Percentiles rank a stretch among this genome's conserved stretches.
Conservation (phyloP, 129 eudicot genomes). For the Arctium lappa region DNA sequence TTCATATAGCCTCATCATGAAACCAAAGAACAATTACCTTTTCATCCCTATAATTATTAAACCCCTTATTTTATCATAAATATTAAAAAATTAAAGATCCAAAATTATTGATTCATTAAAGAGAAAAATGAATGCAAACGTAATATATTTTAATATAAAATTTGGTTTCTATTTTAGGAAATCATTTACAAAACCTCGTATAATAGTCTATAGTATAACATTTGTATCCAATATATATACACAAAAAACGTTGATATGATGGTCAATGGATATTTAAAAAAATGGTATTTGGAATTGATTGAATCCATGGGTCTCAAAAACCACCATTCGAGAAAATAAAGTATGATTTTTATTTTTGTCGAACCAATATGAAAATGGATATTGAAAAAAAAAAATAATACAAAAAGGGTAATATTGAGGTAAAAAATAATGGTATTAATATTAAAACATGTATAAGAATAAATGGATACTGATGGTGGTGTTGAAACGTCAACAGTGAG, state of each 20-base stretch:
- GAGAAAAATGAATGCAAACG: background rate
- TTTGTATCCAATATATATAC: no score
- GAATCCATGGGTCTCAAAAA: background rate
- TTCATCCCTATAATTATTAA: background rate
- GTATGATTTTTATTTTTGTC: background rate
- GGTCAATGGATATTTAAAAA: no score
- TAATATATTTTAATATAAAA: no score
- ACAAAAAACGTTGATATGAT: no score
- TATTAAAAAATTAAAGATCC: conserved; percentile 3
- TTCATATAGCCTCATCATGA: conserved; percentile 26
- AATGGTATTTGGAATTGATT: no score
- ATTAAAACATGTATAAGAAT: background rate
- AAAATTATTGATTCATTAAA: background rate
- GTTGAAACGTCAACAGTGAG: no score
- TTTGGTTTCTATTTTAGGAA: no score
- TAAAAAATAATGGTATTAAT: background rate
- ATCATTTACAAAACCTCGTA: no score
- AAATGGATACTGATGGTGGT: no score
- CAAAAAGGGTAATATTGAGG: background rate
- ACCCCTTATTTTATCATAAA: background rate
- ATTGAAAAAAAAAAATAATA: background rate
- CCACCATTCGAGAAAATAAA: background rate
- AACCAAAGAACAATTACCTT: conserved; percentile 34
- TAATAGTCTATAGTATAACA: no score
- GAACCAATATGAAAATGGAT: background rate